Evolutionary conservation across 371 early-diverging fungal genomes (phyloP).

Genomic region (Mortierella sp.): DNA sequence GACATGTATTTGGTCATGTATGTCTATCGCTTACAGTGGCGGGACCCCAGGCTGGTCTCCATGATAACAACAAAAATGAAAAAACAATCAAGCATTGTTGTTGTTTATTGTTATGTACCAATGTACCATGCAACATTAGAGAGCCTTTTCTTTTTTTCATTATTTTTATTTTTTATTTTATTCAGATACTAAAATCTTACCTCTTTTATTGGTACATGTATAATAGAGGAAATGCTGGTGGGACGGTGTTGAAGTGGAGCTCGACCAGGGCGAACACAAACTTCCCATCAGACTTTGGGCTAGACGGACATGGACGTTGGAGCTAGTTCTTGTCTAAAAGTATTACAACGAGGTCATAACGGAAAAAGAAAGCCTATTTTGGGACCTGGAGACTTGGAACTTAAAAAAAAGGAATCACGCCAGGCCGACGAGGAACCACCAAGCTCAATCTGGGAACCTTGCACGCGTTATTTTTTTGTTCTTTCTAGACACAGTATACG

Average conservation of each 20-base stretch:
- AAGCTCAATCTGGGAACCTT: background rate
- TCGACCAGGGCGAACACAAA: constrained; percentile 63
- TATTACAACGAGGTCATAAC: background rate
- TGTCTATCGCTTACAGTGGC: too few relatives aligned
- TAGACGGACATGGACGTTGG: constrained; percentile 87
- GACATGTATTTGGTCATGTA: too few relatives aligned
- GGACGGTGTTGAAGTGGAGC: constrained; percentile 81
- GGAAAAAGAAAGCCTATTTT: background rate
- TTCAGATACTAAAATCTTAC: background rate
- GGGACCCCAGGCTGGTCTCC: too few relatives aligned
- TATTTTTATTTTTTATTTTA: constrained; percentile 4
- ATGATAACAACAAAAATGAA: background rate
- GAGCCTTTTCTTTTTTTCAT: background rate
- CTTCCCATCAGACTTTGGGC: constrained; percentile 83
- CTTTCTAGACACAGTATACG: background rate
- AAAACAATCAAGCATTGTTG: too few relatives aligned
- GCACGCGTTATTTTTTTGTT: too few relatives aligned
- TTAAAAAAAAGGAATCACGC: background rate
- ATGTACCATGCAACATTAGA: background rate
- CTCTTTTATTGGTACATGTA: background rate
- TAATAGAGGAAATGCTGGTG: constrained; percentile 87
- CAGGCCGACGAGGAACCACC: background rate
- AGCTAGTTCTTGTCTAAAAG: constrained; percentile 76
- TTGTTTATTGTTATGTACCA: background rate
- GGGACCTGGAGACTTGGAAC: background rate